Evolutionary conservation across 2,329 filamentous ascomycete genomes (phyloP).

Genomic region (Calonectria fujianensis): DNA sequence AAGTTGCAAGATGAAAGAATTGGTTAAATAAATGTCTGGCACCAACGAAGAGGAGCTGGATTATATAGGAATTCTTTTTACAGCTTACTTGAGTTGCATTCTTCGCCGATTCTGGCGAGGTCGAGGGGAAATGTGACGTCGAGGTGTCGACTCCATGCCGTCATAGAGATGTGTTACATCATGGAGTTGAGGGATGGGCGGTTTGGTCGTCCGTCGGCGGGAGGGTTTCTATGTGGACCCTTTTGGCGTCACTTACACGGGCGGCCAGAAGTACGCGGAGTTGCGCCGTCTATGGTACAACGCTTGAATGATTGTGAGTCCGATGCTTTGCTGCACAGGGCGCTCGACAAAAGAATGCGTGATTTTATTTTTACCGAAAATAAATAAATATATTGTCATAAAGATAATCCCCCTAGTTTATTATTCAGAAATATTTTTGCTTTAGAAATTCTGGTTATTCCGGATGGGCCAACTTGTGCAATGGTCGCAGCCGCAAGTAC

Average conservation of each 20-base stretch:
- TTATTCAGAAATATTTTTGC: no score
- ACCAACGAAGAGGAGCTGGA: background rate
- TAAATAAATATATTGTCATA: no score
- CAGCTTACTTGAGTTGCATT: constrained; percentile 4
- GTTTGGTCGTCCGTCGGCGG: background rate
- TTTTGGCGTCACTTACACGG: constrained; percentile 17
- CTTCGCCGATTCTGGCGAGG: constrained; percentile 18
- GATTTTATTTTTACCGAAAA: no score
- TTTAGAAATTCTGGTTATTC: no score
- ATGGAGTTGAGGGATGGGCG: constrained; percentile 44
- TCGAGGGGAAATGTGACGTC: constrained; percentile 47
- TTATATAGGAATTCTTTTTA: constrained; percentile 25
- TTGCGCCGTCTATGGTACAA: background rate
- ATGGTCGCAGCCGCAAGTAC: no score
- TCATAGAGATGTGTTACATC: constrained; percentile 55
- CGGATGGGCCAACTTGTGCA: no score
- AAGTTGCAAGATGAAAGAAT: background rate
- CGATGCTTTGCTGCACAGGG: no score
- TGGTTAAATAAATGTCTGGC: no score
- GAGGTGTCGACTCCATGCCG: constrained; percentile 50
- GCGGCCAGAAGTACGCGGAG: background rate
- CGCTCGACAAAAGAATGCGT: no score
- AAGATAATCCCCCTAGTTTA: no score
- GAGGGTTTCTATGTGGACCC: background rate
- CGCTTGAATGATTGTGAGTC: no score